Evolutionary conservation across 2,329 filamentous ascomycete genomes (phyloP).

Genomic region (Coccinonectria pachysandricola): DNA sequence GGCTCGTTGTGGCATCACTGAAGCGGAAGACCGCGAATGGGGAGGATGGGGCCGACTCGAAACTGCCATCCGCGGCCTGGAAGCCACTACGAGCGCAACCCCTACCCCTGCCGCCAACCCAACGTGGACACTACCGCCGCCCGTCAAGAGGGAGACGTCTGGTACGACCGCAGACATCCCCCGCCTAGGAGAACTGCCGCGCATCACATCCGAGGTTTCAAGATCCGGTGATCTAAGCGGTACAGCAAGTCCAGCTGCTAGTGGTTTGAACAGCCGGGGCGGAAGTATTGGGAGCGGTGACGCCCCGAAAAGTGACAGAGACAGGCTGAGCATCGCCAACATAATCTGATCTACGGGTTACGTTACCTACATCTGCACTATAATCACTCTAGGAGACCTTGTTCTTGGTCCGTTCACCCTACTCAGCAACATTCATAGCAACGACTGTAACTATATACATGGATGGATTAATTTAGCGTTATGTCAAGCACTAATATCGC

Average conservation of each 20-base stretch:
- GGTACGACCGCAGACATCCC: conserved; percentile 17
- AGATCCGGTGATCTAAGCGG: conserved; percentile 17
- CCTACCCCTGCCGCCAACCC: conserved; percentile 23
- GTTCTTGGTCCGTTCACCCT: no score
- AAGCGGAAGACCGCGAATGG: conserved; percentile 57
- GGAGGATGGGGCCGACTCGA: conserved; percentile 72
- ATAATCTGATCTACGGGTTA: no score
- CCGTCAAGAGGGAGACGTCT: conserved; percentile 26
- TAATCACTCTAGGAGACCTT: no score
- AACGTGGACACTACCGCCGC: conserved; percentile 24
- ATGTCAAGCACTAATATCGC: no score
- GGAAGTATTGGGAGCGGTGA: conserved; percentile 6
- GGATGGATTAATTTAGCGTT: no score
- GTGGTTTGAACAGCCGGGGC: conserved; percentile 13
- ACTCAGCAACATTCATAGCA: no score
- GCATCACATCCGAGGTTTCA: conserved; percentile 18
- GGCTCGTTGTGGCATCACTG: conserved; percentile 40
- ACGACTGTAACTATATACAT: no score
- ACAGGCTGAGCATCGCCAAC: conserved; percentile 33
- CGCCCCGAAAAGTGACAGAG: conserved; percentile 16
- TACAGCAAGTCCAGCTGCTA: conserved; percentile 18
- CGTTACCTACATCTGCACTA: no score
- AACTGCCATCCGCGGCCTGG: conserved; percentile 26
- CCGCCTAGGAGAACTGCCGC: conserved; percentile 21
- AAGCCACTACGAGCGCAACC: conserved; percentile 14